Evolutionary conservation across 139 green algal species (phyloP), one percentile per base, ranked within the genome.

Genomic region (Chlorella sp.): DNA sequence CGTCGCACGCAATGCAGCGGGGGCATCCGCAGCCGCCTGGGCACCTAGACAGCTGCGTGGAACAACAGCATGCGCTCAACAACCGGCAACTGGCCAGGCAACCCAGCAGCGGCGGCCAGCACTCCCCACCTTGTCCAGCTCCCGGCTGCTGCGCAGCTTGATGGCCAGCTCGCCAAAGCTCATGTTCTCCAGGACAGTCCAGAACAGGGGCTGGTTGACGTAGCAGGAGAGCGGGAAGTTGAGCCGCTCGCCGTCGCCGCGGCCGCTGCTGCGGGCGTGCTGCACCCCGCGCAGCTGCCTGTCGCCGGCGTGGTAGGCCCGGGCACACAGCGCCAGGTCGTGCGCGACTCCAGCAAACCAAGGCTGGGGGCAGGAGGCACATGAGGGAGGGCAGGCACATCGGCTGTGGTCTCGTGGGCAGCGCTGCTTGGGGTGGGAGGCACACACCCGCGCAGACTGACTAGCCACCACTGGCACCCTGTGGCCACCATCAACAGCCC

Each of bases 221-320:
- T 43, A 78, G 72, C 54, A 54, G 54, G 30, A 34, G 6, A 82
- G 76, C 36, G 76, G 76, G 76, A 82, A 82, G 38, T 82, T 82
- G 76, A 82, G 76, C 17, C 7, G 17, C 19, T 43, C 54, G 36
- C 24, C 76, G 22, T 54, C 72, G 8, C 6, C 1, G 1, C 36
- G 43, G 73, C 28, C 44, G 44, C 11, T 34, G 17, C 48, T 32
- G 54, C 14, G 2, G 54, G 17, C 36, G 36, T 62, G 43, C 36
- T 54, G n/a, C 48, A 85, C 8, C 19, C 51, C 38, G 0, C 58
- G 38, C 67, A 86, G n/a, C 32, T 36, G 7, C 46, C 11, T n/a
- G 26, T 68, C 32, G 67, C 64, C 81, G 7, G 24, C 65, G 20
- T 69, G 36, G 26, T 43, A 85, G 8, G 38, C 28, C 3, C 28